Conservation (phyloP, 352 stramenopile genomes). For the Pythium grandisporangium region DNA sequence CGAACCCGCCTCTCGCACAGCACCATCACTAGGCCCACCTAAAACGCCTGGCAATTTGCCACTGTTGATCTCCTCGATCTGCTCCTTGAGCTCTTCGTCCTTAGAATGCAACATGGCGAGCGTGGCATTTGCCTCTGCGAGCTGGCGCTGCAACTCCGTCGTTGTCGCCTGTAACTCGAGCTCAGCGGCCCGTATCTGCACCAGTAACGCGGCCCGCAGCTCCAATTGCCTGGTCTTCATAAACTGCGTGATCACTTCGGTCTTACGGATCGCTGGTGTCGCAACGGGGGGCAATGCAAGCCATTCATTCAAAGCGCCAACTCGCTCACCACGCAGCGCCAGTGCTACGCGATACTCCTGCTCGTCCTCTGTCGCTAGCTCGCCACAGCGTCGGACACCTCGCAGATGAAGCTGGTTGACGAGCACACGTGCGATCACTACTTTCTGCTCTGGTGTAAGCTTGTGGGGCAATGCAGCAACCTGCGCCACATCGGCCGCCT, state of each 20-base stretch:
- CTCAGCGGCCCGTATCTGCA: constrained; percentile 9
- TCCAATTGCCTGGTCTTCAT: constrained; percentile 17
- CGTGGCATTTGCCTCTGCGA: constrained; percentile 2
- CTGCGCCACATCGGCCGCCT: constrained; percentile 25
- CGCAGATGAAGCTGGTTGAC: constrained; percentile 23
- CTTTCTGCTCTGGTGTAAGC: constrained; percentile 36
- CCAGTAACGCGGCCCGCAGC: constrained; percentile 15
- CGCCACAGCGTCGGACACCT: neutral
- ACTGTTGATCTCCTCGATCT: constrained; percentile 59
- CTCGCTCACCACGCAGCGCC: constrained; percentile 20
- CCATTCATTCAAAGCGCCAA: constrained; percentile 8
- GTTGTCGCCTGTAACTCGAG: constrained; percentile 1
- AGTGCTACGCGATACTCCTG: constrained; percentile 22
- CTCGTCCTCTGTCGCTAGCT: neutral
- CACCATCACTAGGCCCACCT: neutral
- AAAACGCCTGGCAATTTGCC: constrained; percentile 18
- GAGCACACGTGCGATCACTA: constrained; percentile 24
- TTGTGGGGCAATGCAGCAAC: constrained; percentile 29
- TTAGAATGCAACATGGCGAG: constrained; percentile 12
- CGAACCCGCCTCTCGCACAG: neutral
- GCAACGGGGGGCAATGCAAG: constrained; percentile 13
- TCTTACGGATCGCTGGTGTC: constrained; percentile 9
- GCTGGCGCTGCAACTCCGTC: constrained; percentile 10
- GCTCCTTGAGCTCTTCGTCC: constrained; percentile 24
- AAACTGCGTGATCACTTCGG: constrained; percentile 24